Evolutionary conservation across 2,329 filamentous ascomycete genomes (phyloP), one percentile per base, ranked within the genome.

Genomic region (Penicillium paneum): DNA sequence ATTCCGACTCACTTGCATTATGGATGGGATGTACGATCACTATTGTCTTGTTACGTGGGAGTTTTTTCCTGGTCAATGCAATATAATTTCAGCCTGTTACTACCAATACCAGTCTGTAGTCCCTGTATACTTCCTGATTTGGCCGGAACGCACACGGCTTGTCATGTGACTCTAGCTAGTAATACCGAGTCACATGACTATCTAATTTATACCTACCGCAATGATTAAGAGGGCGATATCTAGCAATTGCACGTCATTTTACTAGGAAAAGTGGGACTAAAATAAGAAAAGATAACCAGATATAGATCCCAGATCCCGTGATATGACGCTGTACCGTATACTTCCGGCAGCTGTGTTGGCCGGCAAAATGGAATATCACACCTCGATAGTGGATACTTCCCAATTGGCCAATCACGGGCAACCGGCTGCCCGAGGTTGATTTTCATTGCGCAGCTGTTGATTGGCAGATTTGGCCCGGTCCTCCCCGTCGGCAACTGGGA

Each of bases 11-110:
- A 49, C 52, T 59, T 61, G 69, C 62, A 63, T 67, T 57, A 58
- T 58, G 62, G 63, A 63, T 65, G 58, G 62, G 64, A 64, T 71
- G 65, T 72, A 71, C 64, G 66, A 71, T 67, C 64, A 67, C 57
- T 64, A 64, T 63, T 66, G 57, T 60, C 60, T 63, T 59, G 56
- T 61, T 43, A 58, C 62, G 60, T 60, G 54, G 56, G 49, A 53
- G 32, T 34, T 49, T 19, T 35, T 52, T 43, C 49, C 55, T 47
- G 36, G 40, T 43, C 28, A 48, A 52, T 55, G 48, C 59, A 61
- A 59, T 54, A 64, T 65, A 65, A 63, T 65, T 52, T 58, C 47
- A 55, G 50, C 15, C 8, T 31, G 17, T 24, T 8, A n/a, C 13
- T 44, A 15, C 5, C 13, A 32, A 24, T 44, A 8, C 32, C 32